A percentile compares a stretch with the other conserved stretches of the same genome.
phyloP scores from a whole-genome alignment of 805 yeast species.

The Cyberlindnera mycetangii region DNA sequence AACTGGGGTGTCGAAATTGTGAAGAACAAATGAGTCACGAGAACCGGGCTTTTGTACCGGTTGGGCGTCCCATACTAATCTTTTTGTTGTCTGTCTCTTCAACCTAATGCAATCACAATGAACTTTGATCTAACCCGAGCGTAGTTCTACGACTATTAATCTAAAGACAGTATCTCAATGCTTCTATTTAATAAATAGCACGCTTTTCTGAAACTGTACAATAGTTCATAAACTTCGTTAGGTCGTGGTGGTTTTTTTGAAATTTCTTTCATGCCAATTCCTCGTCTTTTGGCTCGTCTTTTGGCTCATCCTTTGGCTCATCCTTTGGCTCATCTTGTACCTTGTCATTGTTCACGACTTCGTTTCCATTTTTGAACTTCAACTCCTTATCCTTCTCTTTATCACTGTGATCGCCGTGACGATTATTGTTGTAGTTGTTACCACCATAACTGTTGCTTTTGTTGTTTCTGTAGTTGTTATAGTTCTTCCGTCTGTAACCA shows the following conservation, averaged over 20 bases:
- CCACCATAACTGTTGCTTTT: slow-evolving; percentile 1
- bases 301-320: background rate
- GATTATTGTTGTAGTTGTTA: slow-evolving; percentile 6
- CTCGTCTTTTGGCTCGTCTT: background rate
- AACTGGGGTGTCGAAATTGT: slow-evolving; percentile 87
- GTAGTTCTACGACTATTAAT: background rate
- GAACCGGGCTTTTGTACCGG: too few relatives aligned
- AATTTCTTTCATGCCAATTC: background rate
- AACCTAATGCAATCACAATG: background rate
- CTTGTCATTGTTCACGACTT: background rate
- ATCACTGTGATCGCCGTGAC: slow-evolving; percentile 8
- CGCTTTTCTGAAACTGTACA: background rate
- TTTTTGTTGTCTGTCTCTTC: too few relatives aligned
- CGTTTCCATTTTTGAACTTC: too few relatives aligned
- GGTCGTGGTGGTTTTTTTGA: too few relatives aligned
- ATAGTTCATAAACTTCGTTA: slow-evolving; percentile 11
- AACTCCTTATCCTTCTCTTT: background rate
- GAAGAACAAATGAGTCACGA: slow-evolving; percentile 52
- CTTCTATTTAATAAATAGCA: background rate
- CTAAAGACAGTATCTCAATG: background rate
- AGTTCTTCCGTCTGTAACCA: slow-evolving; percentile 12
- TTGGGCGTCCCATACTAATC: background rate
- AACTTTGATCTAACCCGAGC: background rate
- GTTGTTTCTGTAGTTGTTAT: slow-evolving; percentile 8
- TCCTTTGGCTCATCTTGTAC: slow-evolving; percentile 1